Percentiles rank a stretch among this genome's conserved stretches.
Conservation (phyloP, 2,329 filamentous ascomycete genomes). For the Alternaria novae-zelandiae region DNA sequence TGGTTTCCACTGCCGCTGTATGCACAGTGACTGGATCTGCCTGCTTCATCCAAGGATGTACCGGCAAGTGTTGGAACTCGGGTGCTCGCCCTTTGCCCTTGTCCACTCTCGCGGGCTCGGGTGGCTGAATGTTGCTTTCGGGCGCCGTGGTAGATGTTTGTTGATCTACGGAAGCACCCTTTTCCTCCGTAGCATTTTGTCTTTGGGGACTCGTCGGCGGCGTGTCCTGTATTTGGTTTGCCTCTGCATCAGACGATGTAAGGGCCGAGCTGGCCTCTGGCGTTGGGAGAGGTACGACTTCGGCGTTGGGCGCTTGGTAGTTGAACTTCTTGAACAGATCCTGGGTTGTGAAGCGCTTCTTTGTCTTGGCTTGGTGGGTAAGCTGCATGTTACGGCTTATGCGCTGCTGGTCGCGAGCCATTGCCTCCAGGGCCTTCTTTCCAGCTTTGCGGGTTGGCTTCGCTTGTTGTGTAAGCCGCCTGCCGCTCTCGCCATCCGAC, state of each 20-base stretch:
- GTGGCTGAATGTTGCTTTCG: conserved; percentile 1
- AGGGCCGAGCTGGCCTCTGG: conserved; percentile 51
- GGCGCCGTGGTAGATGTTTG: conserved; percentile 4
- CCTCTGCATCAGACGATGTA: conserved; percentile 69
- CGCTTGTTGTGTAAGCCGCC: conserved; percentile 67
- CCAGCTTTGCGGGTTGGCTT: conserved; percentile 83
- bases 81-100: conserved; percentile 69
- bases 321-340: conserved; percentile 87
- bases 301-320: conserved; percentile 58
- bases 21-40: conserved; percentile 18
- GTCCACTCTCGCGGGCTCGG: conserved; percentile 47
- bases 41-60: conserved; percentile 31
- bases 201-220: conserved; percentile 55
- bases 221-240: conserved; percentile 42
- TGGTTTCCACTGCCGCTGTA: conserved; percentile 16
- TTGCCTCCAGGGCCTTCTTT: conserved; percentile 93
- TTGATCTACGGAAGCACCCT: not conserved
- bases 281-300: conserved; percentile 23
- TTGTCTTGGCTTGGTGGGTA: conserved; percentile 82
- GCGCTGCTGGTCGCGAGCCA: conserved; percentile 92
- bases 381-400: conserved; percentile 90
- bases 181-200: conserved; percentile 15
- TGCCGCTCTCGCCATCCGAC: conserved; percentile 61
- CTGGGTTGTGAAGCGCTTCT: conserved; percentile 86
- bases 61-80: conserved; percentile 44